phyloP scores from a whole-genome alignment of 2,329 filamentous ascomycete genomes.

The Cercospora sp. region DNA sequence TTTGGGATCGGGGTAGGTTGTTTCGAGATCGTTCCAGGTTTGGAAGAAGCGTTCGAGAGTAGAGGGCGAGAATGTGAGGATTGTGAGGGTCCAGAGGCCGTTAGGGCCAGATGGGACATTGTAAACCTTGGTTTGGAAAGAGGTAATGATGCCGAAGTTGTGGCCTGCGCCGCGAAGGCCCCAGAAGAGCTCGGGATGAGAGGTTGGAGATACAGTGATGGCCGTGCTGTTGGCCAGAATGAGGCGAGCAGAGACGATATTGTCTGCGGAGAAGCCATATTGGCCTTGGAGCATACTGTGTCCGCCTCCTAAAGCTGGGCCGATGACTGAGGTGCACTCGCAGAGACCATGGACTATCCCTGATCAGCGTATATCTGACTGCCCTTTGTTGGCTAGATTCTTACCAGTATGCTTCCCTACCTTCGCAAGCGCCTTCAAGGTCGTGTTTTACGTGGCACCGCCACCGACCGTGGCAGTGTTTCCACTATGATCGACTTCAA shows the following conservation, averaged over 20 bases:
- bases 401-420: not conserved
- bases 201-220: conserved; percentile 43
- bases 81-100: not conserved
- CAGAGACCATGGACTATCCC: conserved; percentile 13
- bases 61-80: not conserved
- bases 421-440: not conserved
- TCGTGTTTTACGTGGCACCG: not conserved
- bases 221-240: conserved; percentile 46
- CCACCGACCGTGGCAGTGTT: conserved; percentile 3
- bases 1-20: not conserved
- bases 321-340: conserved; percentile 15
- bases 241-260: conserved; percentile 45
- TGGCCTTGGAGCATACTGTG: conserved; percentile 29
- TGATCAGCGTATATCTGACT: not conserved
- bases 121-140: not conserved
- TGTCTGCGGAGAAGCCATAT: conserved; percentile 57
- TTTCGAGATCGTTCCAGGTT: conserved; percentile 5
- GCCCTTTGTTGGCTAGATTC: not conserved
- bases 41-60: not conserved
- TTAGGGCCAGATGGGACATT: not conserved
- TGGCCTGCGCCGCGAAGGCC: conserved; percentile 49
- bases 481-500: not conserved
- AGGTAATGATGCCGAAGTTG: conserved; percentile 47
- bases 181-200: conserved; percentile 55
- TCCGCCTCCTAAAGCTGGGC: conserved; percentile 21